Conservation (phyloP, 2,329 filamentous ascomycete genomes). For the Peltaster fructicola region DNA sequence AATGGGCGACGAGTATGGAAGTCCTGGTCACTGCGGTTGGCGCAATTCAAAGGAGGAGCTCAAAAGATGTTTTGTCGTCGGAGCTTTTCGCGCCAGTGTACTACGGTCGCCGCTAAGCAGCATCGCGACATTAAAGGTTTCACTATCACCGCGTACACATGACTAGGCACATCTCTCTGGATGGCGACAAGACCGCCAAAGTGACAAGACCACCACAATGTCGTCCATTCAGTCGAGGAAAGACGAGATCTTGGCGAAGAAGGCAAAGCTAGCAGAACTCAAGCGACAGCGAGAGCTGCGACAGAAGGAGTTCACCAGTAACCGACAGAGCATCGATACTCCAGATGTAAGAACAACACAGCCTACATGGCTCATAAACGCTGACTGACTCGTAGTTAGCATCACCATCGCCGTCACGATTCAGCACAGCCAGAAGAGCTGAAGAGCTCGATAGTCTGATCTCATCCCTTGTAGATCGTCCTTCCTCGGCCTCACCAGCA, state of each 20-base stretch:
- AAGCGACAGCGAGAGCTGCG: conserved; percentile 80
- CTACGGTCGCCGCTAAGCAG: too few relatives aligned
- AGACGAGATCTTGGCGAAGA: conserved; percentile 93
- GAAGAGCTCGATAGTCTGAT: conserved; percentile 74
- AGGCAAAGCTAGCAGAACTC: conserved; percentile 88
- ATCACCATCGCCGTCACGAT: conserved; percentile 52
- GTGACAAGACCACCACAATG: conserved; percentile 7
- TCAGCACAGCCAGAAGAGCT: conserved; percentile 32
- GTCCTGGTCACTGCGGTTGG: conserved; percentile 1
- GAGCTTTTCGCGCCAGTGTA: too few relatives aligned
- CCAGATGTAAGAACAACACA: conserved; percentile 49
- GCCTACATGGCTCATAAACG: conserved; percentile 4
- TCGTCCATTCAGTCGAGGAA: conserved; percentile 48
- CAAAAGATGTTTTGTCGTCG: too few relatives aligned
- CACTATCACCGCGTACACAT: too few relatives aligned
- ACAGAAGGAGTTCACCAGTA: conserved; percentile 54
- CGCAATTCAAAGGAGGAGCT: too few relatives aligned
- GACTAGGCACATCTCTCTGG: too few relatives aligned
- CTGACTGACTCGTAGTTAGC: conserved; percentile 35
- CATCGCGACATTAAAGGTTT: too few relatives aligned
- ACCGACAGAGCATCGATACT: conserved; percentile 48
- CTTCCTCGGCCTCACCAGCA: conserved; percentile 13
- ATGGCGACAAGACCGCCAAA: too few relatives aligned
- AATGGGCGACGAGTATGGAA: too few relatives aligned
- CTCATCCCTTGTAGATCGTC: conserved; percentile 61